A percentile compares a stretch with the other conserved stretches of the same genome.
These are phyloP conservation scores for Zasmidium cellare DNA, from an alignment of 2,329 filamentous ascomycete species.

Conservation along the genomic window DNA sequence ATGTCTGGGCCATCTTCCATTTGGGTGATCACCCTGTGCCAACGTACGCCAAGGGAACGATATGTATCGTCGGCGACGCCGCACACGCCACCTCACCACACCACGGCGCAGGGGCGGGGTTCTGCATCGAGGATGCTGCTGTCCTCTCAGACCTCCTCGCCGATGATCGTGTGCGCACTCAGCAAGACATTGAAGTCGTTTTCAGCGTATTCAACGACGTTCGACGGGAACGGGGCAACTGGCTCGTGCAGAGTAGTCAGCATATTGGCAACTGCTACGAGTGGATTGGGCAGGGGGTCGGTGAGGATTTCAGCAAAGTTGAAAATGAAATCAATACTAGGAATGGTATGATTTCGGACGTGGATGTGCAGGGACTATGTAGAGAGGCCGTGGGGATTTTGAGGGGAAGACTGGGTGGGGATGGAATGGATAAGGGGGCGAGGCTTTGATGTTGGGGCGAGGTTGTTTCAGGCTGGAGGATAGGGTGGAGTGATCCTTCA, in stretches of 20 bases:
- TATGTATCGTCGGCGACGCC: slow-evolving; percentile 42
- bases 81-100: slow-evolving; percentile 46
- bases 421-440: not conserved
- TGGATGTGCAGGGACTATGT: slow-evolving; percentile 25
- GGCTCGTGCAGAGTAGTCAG: slow-evolving; percentile 44
- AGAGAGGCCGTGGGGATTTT: slow-evolving; percentile 16
- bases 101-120: slow-evolving; percentile 38
- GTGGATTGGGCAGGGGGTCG: slow-evolving; percentile 28
- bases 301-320: slow-evolving; percentile 21
- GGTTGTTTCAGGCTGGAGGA: not conserved
- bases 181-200: slow-evolving; percentile 34
- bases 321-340: slow-evolving; percentile 25
- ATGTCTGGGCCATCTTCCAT: slow-evolving; percentile 44
- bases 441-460: not conserved
- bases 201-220: slow-evolving; percentile 42
- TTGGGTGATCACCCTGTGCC: slow-evolving; percentile 37
- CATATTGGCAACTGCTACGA: slow-evolving; percentile 43
- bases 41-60: slow-evolving; percentile 35
- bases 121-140: slow-evolving; percentile 33
- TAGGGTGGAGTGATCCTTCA: not conserved
- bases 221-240: slow-evolving; percentile 45
- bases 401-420: slow-evolving; percentile 8
- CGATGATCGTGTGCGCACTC: slow-evolving; percentile 17
- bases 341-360: slow-evolving; percentile 24
- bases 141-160: slow-evolving; percentile 30